Percentiles rank a stretch among this genome's conserved stretches.
Conservation (phyloP, 768 basidiomycete genomes). For the Tubosaeta sp. region DNA sequence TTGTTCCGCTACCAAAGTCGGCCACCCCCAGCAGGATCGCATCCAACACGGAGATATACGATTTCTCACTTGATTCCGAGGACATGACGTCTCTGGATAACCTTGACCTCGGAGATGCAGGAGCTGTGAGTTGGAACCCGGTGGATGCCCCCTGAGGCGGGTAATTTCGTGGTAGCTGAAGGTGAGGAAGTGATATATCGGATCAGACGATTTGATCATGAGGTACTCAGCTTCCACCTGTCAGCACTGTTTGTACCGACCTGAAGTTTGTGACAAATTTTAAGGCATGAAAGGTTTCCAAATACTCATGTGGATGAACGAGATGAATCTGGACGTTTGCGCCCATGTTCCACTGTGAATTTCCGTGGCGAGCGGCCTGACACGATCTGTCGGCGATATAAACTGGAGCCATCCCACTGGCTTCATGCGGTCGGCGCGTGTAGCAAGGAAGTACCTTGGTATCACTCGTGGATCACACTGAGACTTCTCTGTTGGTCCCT, state of each 20-base stretch:
- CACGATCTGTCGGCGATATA: neutral
- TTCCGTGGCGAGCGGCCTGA: neutral
- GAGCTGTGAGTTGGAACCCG: conserved; percentile 84
- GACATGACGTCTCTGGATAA: conserved; percentile 65
- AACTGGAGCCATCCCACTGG: neutral
- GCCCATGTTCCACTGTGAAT: neutral
- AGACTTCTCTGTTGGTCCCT: neutral
- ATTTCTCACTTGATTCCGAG: conserved; percentile 62
- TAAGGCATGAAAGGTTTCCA: neutral
- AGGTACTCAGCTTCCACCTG: too few relatives aligned
- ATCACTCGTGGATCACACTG: neutral
- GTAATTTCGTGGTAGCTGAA: neutral
- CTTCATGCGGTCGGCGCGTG: neutral
- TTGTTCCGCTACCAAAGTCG: conserved; percentile 80
- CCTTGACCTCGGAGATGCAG: conserved; percentile 68
- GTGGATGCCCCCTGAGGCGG: conserved; percentile 44
- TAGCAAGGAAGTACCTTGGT: neutral
- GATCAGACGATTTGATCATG: neutral
- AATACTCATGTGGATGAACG: neutral
- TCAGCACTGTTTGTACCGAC: neutral
- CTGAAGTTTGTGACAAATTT: neutral
- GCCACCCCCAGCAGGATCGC: conserved; percentile 63
- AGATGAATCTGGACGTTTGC: neutral
- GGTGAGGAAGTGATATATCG: neutral
- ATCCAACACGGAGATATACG: conserved; percentile 70